Base-by-base conservation (phyloP, 768 basidiomycete species). In the Clathrus columnatus region DNA sequence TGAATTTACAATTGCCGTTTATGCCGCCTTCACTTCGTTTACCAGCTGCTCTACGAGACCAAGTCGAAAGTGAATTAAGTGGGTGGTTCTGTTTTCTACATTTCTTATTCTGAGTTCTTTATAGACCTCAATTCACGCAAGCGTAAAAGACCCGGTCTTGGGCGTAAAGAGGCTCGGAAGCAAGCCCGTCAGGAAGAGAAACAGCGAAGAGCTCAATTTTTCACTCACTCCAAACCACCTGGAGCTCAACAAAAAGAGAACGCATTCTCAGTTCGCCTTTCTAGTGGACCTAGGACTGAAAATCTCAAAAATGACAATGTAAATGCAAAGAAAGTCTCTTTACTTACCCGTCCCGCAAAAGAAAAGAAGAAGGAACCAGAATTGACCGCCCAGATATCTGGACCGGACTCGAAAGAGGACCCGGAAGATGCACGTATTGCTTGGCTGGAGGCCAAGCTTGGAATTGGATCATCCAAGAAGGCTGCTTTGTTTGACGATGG, bases 351-450 rank as follows among this genome's bases (percentile, higher is more conserved):
- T n/a, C n/a, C 21, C 16, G 17, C 21, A 11, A 7, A 5, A 7
- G 23, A 51, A n/a, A 50, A 30, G 26, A 20, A 18, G 21, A 21
- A 16, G 20, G 30, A 29, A 44, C 24, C 18, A 36, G 54, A 42
- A 43, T n/a, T 11, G 24, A n/a, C 49, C 14, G n/a, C 4, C 18
- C 5, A 26, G 72, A 67, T 23, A 68, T 68, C 5, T 71, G 65
- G 28, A 14, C 36, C 7, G 11, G 36, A 36, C 7, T 36, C n/a
- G 4, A 69, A 71, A 55, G 79, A 89, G 58, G 69, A 74, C 27
- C 77, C 85, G 29, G 94, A 98, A 61, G 92, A 94, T 63, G 76
- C 78, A 0, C 91, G 94, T 64, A 96, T 97, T 44, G 77, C 82
- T 0, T 84, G 87, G 69, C 71, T 96, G 10, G 94, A 97, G 67